Evolutionary conservation across 371 early-diverging fungal species (phyloP), one percentile per base, ranked within the genome.

Genomic region (Hamiltosporidium magnivora): DNA sequence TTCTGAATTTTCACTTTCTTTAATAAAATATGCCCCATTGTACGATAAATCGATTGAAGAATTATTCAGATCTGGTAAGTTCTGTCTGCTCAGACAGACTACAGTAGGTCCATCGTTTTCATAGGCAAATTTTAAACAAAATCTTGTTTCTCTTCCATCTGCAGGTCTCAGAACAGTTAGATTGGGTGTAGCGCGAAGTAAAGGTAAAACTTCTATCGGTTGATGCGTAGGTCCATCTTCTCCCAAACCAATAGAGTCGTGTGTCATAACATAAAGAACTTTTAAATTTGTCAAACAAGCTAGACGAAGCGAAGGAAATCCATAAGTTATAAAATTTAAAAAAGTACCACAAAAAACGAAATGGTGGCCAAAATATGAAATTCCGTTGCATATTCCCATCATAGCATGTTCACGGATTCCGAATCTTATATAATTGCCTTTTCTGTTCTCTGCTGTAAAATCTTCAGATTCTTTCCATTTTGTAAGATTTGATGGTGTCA

Each of bases 161-260:
- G 91, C 92, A 53, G 96, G 96, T 72, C 96, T 87, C 78, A 93
- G 80, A 64, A 85, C 85, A 46, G 87, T 78, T 73, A 89, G 82
- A 84, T 92, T 90, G 64, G 99, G 99, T 40, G 90, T 87, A 9
- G 95, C 95, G 63, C 99, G 88, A 39, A 92, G 83, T 75, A 86
- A 83, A 52, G 94, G 86, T 73, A 96, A 76, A n/a, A 91, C 91
- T 82, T 98, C 99, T 61, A 96, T 88, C 3, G 97, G 97, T 81
- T 96, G 96, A 84, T 98, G 99, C 54, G 96, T 96, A 41, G 96
- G 96, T 2, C 98, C 98, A 80, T 97, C 98, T 82, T 96, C 96
- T 53, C 87, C 87, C 42, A 93, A 85, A 73, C 93, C 94, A 72
- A 97, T 93, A 39, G 94, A 94, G 84, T 97, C 98, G 86, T 97